Conservation (phyloP, 202 grass and related monocot species). For the Elaeis oleifera region DNA sequence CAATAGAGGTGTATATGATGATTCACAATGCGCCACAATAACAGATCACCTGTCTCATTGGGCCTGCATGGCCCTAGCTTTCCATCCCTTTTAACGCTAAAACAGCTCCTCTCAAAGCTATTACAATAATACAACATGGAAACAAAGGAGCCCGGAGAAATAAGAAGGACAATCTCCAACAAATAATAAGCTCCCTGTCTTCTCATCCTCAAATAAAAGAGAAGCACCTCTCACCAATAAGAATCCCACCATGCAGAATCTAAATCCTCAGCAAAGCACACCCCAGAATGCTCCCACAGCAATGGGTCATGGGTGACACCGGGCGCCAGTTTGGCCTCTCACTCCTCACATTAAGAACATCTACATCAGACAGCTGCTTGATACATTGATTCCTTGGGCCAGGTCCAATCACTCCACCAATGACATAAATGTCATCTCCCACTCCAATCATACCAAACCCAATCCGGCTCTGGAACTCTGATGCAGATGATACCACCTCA, state of each 20-base stretch:
- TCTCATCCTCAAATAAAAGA: slow-evolving; percentile 9
- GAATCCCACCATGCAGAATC: neutral
- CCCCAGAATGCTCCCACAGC: slow-evolving; percentile 69
- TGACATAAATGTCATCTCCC: slow-evolving; percentile 62
- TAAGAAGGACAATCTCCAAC: slow-evolving; percentile 1
- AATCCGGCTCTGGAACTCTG: slow-evolving; percentile 88
- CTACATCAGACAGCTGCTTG: slow-evolving; percentile 72
- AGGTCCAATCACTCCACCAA: slow-evolving; percentile 89
- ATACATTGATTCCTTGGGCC: slow-evolving; percentile 94
- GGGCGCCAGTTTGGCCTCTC: slow-evolving; percentile 79
- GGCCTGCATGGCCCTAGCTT: no score
- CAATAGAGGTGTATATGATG: no score
- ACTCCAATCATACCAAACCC: slow-evolving; percentile 86
- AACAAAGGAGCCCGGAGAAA: slow-evolving; percentile 12
- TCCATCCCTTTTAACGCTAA: slow-evolving; percentile 10
- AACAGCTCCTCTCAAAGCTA: slow-evolving; percentile 14
- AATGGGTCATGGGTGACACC: slow-evolving; percentile 74
- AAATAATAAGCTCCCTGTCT: slow-evolving; percentile 19
- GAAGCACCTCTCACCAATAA: neutral
- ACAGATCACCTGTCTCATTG: no score
- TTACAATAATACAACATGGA: slow-evolving; percentile 21
- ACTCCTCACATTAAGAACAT: slow-evolving; percentile 67
- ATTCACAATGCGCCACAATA: no score
- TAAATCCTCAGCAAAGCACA: slow-evolving; percentile 86
- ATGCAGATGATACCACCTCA: slow-evolving; percentile 79